Percentiles rank a stretch among this genome's conserved stretches.
phyloP scores from a whole-genome alignment of 2,329 filamentous ascomycete genomes.

The Aspergillus glaucus region DNA sequence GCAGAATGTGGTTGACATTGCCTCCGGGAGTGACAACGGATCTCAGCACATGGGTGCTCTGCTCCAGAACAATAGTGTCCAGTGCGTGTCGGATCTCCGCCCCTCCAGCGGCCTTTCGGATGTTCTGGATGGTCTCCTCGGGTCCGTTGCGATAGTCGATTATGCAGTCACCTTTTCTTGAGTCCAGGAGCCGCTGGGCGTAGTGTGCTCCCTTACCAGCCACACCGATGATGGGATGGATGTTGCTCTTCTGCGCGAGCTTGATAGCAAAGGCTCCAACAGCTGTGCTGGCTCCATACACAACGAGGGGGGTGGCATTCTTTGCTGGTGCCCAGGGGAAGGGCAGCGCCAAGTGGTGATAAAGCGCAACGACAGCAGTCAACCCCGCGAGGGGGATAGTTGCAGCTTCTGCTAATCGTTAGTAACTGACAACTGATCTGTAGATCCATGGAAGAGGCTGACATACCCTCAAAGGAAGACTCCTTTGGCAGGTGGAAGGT shows the following conservation, averaged over 20 bases:
- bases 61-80: constrained; percentile 5
- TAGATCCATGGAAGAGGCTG: not conserved
- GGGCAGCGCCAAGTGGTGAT: constrained; percentile 40
- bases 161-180: constrained; percentile 47
- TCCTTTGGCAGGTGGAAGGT: constrained; percentile 48
- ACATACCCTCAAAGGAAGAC: constrained; percentile 44
- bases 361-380: constrained; percentile 48
- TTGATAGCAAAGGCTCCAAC: constrained; percentile 54
- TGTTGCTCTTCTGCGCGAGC: constrained; percentile 46
- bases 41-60: constrained; percentile 4
- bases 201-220: constrained; percentile 47
- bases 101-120: constrained; percentile 15
- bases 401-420: constrained; percentile 38
- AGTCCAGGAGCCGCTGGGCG: constrained; percentile 47
- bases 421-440: not conserved
- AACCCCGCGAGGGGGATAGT: constrained; percentile 50
- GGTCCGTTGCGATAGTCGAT: constrained; percentile 54
- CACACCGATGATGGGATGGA: constrained; percentile 55
- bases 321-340: constrained; percentile 39
- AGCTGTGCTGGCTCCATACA: constrained; percentile 44
- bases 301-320: constrained; percentile 31
- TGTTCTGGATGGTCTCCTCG: constrained; percentile 44
- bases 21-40: constrained; percentile 7
- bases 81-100: constrained; percentile 6
- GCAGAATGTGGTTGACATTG: constrained; percentile 9